Conservation (phyloP, 2,329 filamentous ascomycete genomes). For the Ascochyta clinopodiicola region DNA sequence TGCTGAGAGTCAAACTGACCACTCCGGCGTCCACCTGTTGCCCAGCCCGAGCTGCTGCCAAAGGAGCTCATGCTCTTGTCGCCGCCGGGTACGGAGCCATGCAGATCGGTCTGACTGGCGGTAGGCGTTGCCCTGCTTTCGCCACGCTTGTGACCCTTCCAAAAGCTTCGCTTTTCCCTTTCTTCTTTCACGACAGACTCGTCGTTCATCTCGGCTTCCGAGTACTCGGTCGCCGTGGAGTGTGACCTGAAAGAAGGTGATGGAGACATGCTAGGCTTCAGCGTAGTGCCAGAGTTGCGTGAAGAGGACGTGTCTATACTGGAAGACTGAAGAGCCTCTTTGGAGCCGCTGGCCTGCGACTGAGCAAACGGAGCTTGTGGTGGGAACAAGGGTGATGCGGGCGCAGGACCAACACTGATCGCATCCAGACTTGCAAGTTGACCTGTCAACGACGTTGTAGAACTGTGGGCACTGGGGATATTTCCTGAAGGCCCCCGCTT, state of each 20-base stretch:
- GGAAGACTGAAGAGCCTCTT: slow-evolving; percentile 31
- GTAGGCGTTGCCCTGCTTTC: slow-evolving; percentile 46
- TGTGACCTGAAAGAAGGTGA: slow-evolving; percentile 77
- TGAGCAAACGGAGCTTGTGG: slow-evolving; percentile 39
- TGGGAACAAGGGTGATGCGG: slow-evolving; percentile 43
- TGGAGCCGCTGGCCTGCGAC: slow-evolving; percentile 33
- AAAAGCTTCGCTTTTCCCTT: slow-evolving; percentile 70
- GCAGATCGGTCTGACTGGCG: slow-evolving; percentile 45
- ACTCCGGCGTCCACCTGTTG: slow-evolving; percentile 37
- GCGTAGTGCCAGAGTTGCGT: slow-evolving; percentile 56
- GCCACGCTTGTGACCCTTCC: slow-evolving; percentile 65
- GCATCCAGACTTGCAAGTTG: slow-evolving; percentile 27
- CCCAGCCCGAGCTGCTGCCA: slow-evolving; percentile 41
- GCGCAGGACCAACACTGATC: slow-evolving; percentile 16
- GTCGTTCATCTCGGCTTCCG: slow-evolving; percentile 77
- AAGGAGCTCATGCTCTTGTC: slow-evolving; percentile 51
- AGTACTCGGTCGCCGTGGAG: slow-evolving; percentile 75
- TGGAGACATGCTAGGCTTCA: slow-evolving; percentile 75
- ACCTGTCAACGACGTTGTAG: slow-evolving; percentile 74
- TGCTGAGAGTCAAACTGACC: slow-evolving; percentile 43
- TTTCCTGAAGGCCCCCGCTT: slow-evolving; percentile 74
- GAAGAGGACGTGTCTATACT: slow-evolving; percentile 49
- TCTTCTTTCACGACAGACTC: slow-evolving; percentile 52
- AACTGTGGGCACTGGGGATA: slow-evolving; percentile 90
- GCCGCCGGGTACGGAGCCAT: slow-evolving; percentile 45